Conservation (phyloP, 2,329 filamentous ascomycete species). For the Eutypella sp. region DNA sequence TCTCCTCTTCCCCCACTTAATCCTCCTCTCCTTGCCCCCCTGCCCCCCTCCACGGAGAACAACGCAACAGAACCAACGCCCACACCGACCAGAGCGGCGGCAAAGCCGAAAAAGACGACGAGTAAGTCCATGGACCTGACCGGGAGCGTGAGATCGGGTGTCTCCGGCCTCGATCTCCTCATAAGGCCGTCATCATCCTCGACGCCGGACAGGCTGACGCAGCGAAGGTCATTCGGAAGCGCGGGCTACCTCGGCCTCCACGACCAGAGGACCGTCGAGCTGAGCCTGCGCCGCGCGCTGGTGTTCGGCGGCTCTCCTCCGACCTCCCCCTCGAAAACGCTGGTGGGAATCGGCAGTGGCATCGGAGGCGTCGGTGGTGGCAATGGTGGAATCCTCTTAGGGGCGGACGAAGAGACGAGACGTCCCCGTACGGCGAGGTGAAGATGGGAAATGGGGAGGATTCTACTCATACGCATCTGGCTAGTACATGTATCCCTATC, state of each 20-base stretch:
- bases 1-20: too few species aligned
- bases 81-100: too few species aligned
- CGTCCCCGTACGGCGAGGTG: too few species aligned
- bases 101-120: too few species aligned
- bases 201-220: not conserved
- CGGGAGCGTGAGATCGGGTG: conserved; percentile 2
- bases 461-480: too few species aligned
- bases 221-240: conserved; percentile 25
- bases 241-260: conserved; percentile 26
- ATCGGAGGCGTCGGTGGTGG: not conserved
- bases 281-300: conserved; percentile 17
- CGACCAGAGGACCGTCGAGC: conserved; percentile 19
- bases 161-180: conserved; percentile 8
- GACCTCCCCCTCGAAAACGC: not conserved
- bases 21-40: too few species aligned
- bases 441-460: too few species aligned
- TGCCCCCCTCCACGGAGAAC: too few species aligned
- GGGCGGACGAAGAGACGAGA: too few species aligned
- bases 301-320: conserved; percentile 16
- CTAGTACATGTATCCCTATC: too few species aligned
- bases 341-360: not conserved
- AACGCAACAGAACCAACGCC: too few species aligned
- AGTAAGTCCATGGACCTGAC: not conserved
- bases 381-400: too few species aligned
- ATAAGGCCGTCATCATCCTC: not conserved